Evolutionary conservation across 805 yeast genomes (phyloP).

Genomic region (Cyberlindnera maritima): DNA sequence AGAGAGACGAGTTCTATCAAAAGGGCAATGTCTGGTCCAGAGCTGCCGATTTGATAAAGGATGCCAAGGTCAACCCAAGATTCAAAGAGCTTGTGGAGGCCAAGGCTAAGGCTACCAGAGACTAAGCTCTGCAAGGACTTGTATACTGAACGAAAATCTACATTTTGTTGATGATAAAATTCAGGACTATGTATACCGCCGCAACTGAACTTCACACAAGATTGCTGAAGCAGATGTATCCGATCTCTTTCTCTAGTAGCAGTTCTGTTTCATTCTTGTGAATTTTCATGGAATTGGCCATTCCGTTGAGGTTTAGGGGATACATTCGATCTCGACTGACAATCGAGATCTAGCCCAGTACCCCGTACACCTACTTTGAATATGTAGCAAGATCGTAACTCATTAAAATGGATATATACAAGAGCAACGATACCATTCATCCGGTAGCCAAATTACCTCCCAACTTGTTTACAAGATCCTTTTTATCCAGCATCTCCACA

Average conservation of each 20-base stretch:
- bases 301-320: too few relatives aligned
- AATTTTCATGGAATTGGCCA: too few relatives aligned
- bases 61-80: conserved; percentile 29
- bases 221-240: too few relatives aligned
- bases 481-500: conserved; percentile 54
- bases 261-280: too few relatives aligned
- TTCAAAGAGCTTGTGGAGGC: conserved; percentile 29
- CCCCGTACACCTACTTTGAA: too few relatives aligned
- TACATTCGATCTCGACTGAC: too few relatives aligned
- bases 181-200: too few relatives aligned
- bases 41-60: conserved; percentile 48
- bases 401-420: not conserved
- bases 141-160: not conserved
- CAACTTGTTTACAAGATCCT: conserved; percentile 12
- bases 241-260: too few relatives aligned
- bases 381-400: not conserved
- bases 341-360: too few relatives aligned
- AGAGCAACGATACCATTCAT: not conserved
- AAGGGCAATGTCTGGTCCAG: conserved; percentile 84
- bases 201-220: too few relatives aligned
- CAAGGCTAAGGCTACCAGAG: conserved; percentile 24
- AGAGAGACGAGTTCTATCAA: conserved; percentile 73
- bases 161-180: not conserved
- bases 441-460: conserved; percentile 11
- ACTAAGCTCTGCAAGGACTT: not conserved